Conservation (phyloP, 1,284 basidiomycete species). For the Cryptococcus maquisensis region DNA sequence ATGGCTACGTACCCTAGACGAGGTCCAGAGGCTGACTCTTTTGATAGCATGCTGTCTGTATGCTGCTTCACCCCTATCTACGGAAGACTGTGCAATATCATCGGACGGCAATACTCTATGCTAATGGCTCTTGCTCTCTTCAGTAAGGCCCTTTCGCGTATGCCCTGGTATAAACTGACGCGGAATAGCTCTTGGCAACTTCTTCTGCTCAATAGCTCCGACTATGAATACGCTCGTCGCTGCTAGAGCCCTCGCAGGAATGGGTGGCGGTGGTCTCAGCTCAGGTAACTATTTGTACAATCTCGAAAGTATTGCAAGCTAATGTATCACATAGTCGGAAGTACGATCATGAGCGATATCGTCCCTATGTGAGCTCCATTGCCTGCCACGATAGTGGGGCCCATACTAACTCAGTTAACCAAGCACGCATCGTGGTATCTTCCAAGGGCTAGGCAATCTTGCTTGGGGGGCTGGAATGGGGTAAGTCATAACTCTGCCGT, state of each 20-base stretch:
- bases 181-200: slow-evolving; percentile 65
- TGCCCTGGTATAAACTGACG: neutral
- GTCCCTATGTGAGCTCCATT: slow-evolving; percentile 71
- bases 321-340: slow-evolving; percentile 19
- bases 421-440: slow-evolving; percentile 78
- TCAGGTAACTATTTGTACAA: slow-evolving; percentile 13
- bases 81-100: slow-evolving; percentile 78
- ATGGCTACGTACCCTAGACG: neutral
- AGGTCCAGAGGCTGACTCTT: neutral
- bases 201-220: slow-evolving; percentile 73
- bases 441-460: slow-evolving; percentile 85
- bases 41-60: slow-evolving; percentile 62
- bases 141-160: slow-evolving; percentile 52
- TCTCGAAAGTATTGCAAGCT: neutral
- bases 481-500: slow-evolving; percentile 59
- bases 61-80: slow-evolving; percentile 86
- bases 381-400: neutral
- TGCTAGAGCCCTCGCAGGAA: slow-evolving; percentile 76
- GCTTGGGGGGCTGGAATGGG: slow-evolving; percentile 41
- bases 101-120: slow-evolving; percentile 70
- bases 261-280: slow-evolving; percentile 74
- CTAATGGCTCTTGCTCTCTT: slow-evolving; percentile 73
- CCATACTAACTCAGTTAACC: slow-evolving; percentile 1
- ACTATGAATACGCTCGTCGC: slow-evolving; percentile 77
- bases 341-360: slow-evolving; percentile 44